Evolutionary conservation across 2,329 filamentous ascomycete species (phyloP).

Genomic region (Fusarium sp.): DNA sequence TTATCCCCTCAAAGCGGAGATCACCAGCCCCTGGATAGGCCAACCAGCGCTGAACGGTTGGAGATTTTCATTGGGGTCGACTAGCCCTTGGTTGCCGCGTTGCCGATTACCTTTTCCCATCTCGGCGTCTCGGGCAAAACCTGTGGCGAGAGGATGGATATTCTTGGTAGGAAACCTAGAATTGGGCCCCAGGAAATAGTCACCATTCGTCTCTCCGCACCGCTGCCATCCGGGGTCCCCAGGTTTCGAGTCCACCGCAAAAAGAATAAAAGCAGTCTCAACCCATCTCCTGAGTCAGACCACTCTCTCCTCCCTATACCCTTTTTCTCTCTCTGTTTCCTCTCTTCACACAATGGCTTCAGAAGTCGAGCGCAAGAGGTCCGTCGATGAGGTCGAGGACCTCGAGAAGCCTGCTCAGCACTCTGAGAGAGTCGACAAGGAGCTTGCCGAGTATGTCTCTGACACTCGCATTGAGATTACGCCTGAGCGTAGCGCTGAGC

Average conservation of each 20-base stretch:
- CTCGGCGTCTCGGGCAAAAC: slow-evolving; percentile 30
- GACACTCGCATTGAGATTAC: slow-evolving; percentile 66
- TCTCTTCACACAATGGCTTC: slow-evolving; percentile 18
- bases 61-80: slow-evolving; percentile 7
- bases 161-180: background rate
- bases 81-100: slow-evolving; percentile 2
- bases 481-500: slow-evolving; percentile 67
- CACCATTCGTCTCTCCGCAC: slow-evolving; percentile 4
- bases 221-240: slow-evolving; percentile 17
- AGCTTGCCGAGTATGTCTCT: slow-evolving; percentile 73
- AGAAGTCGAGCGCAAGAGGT: slow-evolving; percentile 28
- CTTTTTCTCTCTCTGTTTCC: background rate
- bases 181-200: background rate
- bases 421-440: slow-evolving; percentile 67
- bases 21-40: background rate
- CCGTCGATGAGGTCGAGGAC: slow-evolving; percentile 47
- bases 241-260: background rate
- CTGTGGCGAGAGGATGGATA: slow-evolving; percentile 2
- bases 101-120: slow-evolving; percentile 4
- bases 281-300: background rate
- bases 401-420: slow-evolving; percentile 60
- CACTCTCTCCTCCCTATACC: background rate
- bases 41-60: slow-evolving; percentile 20
- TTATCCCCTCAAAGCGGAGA: slow-evolving; percentile 15
- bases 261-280: background rate